These are phyloP conservation scores for Chlamydomonas applanata DNA, from an alignment of 139 green algal species.

Conservation along the genomic window DNA sequence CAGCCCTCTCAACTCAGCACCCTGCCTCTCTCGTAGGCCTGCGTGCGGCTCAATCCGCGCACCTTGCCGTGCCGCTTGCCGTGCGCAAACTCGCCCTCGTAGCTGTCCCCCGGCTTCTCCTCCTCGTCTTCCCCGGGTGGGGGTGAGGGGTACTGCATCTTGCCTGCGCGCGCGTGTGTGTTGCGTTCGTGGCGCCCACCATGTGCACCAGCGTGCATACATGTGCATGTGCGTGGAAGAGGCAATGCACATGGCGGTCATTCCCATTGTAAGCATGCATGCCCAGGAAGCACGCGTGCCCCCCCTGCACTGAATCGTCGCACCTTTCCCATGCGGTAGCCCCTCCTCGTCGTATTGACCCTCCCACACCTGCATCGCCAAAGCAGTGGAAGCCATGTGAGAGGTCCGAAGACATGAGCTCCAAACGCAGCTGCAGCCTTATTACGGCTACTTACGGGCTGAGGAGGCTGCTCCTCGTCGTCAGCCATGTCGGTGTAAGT, in stretches of 20 bases:
- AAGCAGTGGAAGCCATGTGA: not conserved
- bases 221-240: not conserved
- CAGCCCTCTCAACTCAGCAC: too few species aligned
- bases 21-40: too few species aligned
- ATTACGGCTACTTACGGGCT: too few species aligned
- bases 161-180: constrained; percentile 17
- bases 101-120: constrained; percentile 54
- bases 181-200: too few species aligned
- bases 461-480: too few species aligned
- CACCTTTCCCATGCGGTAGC: constrained; percentile 44
- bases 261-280: not conserved
- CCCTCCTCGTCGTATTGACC: constrained; percentile 52
- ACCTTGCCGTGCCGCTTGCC: constrained; percentile 41
- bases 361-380: constrained; percentile 41
- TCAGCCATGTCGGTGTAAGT: too few species aligned
- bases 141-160: constrained; percentile 44
- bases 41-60: too few species aligned
- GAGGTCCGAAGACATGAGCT: not conserved
- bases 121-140: constrained; percentile 52
- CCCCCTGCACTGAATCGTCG: not conserved
- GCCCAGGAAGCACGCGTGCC: not conserved
- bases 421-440: too few species aligned
- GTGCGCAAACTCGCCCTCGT: constrained; percentile 46
- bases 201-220: constrained; percentile 10
- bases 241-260: too few species aligned